Percentiles rank a stretch among this genome's conserved stretches.
Conservation (phyloP, 2,329 filamentous ascomycete genomes). For the Davidsoniella virescens region DNA sequence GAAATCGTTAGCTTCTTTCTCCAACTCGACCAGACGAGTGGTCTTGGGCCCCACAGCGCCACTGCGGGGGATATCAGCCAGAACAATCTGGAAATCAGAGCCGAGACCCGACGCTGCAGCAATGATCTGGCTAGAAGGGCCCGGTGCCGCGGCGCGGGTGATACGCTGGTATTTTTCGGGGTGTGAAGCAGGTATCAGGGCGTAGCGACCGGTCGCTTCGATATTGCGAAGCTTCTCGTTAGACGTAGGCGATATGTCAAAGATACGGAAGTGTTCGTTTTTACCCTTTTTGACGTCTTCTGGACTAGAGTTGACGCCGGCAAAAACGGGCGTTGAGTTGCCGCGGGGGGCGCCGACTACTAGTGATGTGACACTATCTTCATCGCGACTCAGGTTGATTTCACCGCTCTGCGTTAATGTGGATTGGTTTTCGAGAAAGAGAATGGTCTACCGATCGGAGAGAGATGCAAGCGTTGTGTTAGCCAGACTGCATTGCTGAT, state of each 20-base stretch:
- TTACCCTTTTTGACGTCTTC: slow-evolving; percentile 55
- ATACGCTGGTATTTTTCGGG: slow-evolving; percentile 43
- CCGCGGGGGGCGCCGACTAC: slow-evolving; percentile 47
- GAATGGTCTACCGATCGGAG: slow-evolving; percentile 37
- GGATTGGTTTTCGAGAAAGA: slow-evolving; percentile 51
- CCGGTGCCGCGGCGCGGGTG: slow-evolving; percentile 35
- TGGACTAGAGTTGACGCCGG: slow-evolving; percentile 71
- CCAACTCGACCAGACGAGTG: slow-evolving; percentile 33
- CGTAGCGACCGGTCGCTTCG: slow-evolving; percentile 32
- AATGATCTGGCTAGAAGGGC: slow-evolving; percentile 47
- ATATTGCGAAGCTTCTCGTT: slow-evolving; percentile 17
- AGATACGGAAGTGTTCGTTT: slow-evolving; percentile 72
- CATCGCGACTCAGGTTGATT: slow-evolving; percentile 61
- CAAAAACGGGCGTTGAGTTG: slow-evolving; percentile 38
- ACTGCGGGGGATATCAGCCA: slow-evolving; percentile 51
- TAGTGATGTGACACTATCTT: slow-evolving; percentile 79
- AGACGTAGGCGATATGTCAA: slow-evolving; percentile 35
- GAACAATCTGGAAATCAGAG: slow-evolving; percentile 57
- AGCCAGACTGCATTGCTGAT: neutral
- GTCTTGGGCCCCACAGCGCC: slow-evolving; percentile 28
- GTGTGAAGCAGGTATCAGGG: slow-evolving; percentile 34
- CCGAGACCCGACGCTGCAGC: slow-evolving; percentile 66
- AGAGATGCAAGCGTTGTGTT: neutral
- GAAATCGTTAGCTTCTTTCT: slow-evolving; percentile 46
- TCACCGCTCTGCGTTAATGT: slow-evolving; percentile 52